Evolutionary conservation across 2,329 filamentous ascomycete species (phyloP).

Genomic region (Bimuria novae-zelandiae): DNA sequence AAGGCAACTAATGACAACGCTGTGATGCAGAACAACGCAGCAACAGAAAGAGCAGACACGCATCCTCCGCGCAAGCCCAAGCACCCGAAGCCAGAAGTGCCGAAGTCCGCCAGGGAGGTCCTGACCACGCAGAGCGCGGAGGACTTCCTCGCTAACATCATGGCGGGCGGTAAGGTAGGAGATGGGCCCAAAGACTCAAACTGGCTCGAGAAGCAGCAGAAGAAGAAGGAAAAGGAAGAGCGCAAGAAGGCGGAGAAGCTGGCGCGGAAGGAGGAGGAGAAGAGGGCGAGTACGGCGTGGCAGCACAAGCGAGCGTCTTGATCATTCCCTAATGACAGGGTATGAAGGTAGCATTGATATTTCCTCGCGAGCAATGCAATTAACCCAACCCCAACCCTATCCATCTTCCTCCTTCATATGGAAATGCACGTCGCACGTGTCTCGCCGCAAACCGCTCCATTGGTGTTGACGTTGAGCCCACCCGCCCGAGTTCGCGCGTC

Average conservation of each 20-base stretch:
- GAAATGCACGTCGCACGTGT: no score
- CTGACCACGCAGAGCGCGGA: neutral
- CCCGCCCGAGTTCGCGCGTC: no score
- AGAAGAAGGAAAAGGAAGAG: slow-evolving; percentile 14
- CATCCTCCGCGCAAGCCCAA: no score
- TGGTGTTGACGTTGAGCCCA: no score
- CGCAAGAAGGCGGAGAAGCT: slow-evolving; percentile 10
- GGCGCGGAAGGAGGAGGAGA: slow-evolving; percentile 11
- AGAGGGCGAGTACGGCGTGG: slow-evolving; percentile 7
- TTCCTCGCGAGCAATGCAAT: neutral
- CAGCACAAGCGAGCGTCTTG: neutral
- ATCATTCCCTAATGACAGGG: neutral
- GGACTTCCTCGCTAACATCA: neutral
- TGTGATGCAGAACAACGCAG: neutral
- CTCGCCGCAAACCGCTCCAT: neutral
- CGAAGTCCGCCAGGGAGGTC: neutral
- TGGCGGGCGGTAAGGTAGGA: neutral
- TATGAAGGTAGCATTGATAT: neutral
- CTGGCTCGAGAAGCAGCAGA: slow-evolving; percentile 12
- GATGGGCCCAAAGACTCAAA: neutral
- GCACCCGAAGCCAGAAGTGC: neutral
- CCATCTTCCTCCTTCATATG: no score
- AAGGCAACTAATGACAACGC: neutral
- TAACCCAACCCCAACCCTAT: neutral
- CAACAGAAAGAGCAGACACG: neutral